These are phyloP conservation scores for Metschnikowia drakensbergensis DNA, from an alignment of 805 yeast genomes.

Conservation along the genomic window DNA sequence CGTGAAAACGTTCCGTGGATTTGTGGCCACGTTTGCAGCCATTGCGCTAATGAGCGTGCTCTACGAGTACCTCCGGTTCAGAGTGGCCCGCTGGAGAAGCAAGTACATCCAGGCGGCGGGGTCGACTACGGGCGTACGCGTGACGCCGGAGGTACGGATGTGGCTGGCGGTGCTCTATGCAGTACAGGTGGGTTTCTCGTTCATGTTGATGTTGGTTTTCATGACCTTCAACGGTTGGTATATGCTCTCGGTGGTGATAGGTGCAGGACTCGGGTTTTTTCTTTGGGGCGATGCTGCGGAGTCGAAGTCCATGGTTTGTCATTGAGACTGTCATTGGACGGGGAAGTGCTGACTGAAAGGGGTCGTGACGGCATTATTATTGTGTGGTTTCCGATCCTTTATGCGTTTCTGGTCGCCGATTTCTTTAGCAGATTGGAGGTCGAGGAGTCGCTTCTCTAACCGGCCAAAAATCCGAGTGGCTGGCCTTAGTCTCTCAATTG, in stretches of 20 bases:
- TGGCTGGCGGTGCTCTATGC: slow-evolving; percentile 51
- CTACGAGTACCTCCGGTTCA: slow-evolving; percentile 54
- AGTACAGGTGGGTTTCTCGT: slow-evolving; percentile 64
- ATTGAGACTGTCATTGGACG: slow-evolving; percentile 16
- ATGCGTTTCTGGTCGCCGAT: background rate
- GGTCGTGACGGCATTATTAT: background rate
- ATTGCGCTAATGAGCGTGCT: slow-evolving; percentile 49
- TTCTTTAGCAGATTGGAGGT: no score
- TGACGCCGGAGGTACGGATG: slow-evolving; percentile 13
- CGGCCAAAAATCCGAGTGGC: no score
- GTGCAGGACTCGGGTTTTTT: slow-evolving; percentile 68
- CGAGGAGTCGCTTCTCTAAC: no score
- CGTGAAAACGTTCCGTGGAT: slow-evolving; percentile 47
- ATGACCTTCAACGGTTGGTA: slow-evolving; percentile 89
- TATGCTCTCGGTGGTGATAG: slow-evolving; percentile 67
- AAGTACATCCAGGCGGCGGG: background rate
- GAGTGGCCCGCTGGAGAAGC: slow-evolving; percentile 29
- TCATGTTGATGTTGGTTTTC: slow-evolving; percentile 71
- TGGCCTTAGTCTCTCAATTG: no score
- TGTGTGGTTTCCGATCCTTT: background rate
- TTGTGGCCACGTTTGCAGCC: slow-evolving; percentile 49
- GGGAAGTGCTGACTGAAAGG: background rate
- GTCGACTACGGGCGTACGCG: background rate
- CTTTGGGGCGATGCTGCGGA: slow-evolving; percentile 44
- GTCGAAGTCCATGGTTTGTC: slow-evolving; percentile 31